Base-by-base conservation (phyloP, 2,329 filamentous ascomycete species). In the Beauveria caledonica region DNA sequence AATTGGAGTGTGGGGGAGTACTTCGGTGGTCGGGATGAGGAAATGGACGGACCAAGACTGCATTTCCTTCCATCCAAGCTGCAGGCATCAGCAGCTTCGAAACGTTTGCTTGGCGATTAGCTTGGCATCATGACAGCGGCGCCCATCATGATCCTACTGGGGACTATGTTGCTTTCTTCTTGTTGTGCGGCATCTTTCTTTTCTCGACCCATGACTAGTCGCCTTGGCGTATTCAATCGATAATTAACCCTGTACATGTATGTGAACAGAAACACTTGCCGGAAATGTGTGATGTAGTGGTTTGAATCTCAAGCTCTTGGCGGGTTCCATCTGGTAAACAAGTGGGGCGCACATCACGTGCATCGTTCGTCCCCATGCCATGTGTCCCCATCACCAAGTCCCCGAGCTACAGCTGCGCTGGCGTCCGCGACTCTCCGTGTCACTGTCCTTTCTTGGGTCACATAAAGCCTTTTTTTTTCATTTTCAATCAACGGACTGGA, bases 271-370 rank as follows among this genome's bases (percentile, higher is more conserved):
- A 15, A 36, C 33, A 36, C 11, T 36, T 15, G 33, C 13, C 2
- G 11, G 33, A 36, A 36, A 36, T 36, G 33, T 36, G 11, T 36
- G 33, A 36, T 36, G 33, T 19, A 19, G 17, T 42, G 40, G n/a
- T 17, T 42, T 49, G 21, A 27, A 25, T n/a, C 13, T 53, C 17
- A 11, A 36, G 33, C 33, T 13, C 33, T 36, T 36, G 33, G 33
- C 33, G 33, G 11, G 33, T 36, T 15, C 11, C 11, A 36, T 36
- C 53, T 45, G 4, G 17, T n/a, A 11, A 25, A 17, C 25, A 59
- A 36, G 46, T 51, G 46, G 56, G 56, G 56, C n/a, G 2, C 25
- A 3, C 23, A 59, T 59, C 60, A 62, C 55, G 60, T 62, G 60
- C 55, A 39, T 46, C 17, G 19, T 27, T 49, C 39, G 39, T 52